A percentile compares a stretch with the other conserved stretches of the same genome.
These are phyloP conservation scores for Gloeopeniophorella convolvens DNA, from an alignment of 768 basidiomycete genomes.

Conservation along the genomic window DNA sequence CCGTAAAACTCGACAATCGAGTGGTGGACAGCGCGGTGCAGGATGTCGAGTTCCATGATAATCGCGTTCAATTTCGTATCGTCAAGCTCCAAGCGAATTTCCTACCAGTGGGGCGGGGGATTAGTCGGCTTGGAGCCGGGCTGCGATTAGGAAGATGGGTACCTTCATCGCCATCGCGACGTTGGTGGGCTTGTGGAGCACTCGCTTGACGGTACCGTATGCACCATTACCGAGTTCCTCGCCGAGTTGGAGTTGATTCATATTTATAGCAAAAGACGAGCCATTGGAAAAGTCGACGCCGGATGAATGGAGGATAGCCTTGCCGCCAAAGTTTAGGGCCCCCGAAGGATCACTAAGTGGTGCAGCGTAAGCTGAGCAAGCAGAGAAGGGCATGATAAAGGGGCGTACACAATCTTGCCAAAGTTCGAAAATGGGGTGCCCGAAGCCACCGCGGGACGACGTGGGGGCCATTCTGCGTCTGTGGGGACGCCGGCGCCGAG, in stretches of 20 bases:
- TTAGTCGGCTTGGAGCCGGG: neutral
- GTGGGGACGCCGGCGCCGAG: conserved; percentile 64
- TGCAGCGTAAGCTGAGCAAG: neutral
- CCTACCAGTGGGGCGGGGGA: conserved; percentile 41
- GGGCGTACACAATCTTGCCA: conserved; percentile 82
- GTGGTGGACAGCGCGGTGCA: conserved; percentile 86
- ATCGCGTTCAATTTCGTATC: conserved; percentile 90
- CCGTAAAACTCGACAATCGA: conserved; percentile 98
- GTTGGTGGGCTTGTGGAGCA: conserved; percentile 89
- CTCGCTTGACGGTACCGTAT: conserved; percentile 96
- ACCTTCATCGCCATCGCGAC: conserved; percentile 99
- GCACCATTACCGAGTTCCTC: conserved; percentile 96
- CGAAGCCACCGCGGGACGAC: conserved; percentile 31
- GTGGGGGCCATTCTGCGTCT: conserved; percentile 28
- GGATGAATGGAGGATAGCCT: conserved; percentile 84
- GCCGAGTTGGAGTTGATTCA: conserved; percentile 83
- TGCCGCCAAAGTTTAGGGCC: conserved; percentile 88
- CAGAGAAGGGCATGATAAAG: neutral
- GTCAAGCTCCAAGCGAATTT: conserved; percentile 95
- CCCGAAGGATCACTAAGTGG: conserved; percentile 83
- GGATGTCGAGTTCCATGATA: conserved; percentile 97
- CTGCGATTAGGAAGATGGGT: conserved; percentile 14
- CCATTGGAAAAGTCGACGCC: conserved; percentile 91
- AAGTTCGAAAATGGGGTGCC: conserved; percentile 89
- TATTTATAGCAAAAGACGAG: conserved; percentile 87